Conservation (phyloP, 116 monocot species). For the Posidonia oceanica region DNA sequence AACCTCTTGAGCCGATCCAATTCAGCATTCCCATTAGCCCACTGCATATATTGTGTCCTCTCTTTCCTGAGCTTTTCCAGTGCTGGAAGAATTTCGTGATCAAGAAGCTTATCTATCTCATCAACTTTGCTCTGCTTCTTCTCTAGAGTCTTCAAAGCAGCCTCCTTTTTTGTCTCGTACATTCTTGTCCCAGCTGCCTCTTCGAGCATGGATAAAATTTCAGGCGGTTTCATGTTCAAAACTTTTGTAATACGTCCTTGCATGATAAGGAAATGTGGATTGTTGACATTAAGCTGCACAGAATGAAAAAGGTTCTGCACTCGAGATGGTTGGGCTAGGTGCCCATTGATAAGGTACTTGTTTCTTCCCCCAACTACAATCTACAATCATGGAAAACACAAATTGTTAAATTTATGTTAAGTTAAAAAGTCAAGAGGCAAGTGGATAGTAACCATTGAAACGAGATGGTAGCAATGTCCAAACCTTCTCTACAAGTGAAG, state of each 20-base stretch:
- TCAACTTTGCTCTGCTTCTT: slow-evolving; percentile 95
- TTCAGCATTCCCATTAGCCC: slow-evolving; percentile 90
- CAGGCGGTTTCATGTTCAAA: slow-evolving; percentile 94
- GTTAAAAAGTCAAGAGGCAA: too few relatives aligned
- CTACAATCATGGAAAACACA: slow-evolving; percentile 16
- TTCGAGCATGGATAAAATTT: slow-evolving; percentile 97
- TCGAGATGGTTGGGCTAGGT: slow-evolving; percentile 78
- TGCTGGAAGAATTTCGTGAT: slow-evolving; percentile 91
- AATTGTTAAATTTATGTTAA: too few relatives aligned
- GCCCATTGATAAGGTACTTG: slow-evolving; percentile 93
- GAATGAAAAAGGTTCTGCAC: slow-evolving; percentile 97
- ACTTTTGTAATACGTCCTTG: slow-evolving; percentile 99
- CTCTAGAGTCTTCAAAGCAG: slow-evolving; percentile 88
- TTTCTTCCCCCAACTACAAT: slow-evolving; percentile 90
- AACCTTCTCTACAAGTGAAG: too few relatives aligned
- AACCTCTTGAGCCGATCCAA: slow-evolving; percentile 77
- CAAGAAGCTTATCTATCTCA: slow-evolving; percentile 94
- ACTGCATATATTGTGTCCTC: slow-evolving; percentile 83
- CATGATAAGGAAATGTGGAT: slow-evolving; percentile 98
- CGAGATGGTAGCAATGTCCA: too few relatives aligned
- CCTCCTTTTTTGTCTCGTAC: slow-evolving; percentile 90
- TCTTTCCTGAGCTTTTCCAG: slow-evolving; percentile 90
- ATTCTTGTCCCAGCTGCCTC: slow-evolving; percentile 99
- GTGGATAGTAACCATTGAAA: too few relatives aligned
- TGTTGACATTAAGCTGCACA: slow-evolving; percentile 95